phyloP scores from a whole-genome alignment of 2,329 filamentous ascomycete species.

The Phyllosticta citribraziliensis region DNA sequence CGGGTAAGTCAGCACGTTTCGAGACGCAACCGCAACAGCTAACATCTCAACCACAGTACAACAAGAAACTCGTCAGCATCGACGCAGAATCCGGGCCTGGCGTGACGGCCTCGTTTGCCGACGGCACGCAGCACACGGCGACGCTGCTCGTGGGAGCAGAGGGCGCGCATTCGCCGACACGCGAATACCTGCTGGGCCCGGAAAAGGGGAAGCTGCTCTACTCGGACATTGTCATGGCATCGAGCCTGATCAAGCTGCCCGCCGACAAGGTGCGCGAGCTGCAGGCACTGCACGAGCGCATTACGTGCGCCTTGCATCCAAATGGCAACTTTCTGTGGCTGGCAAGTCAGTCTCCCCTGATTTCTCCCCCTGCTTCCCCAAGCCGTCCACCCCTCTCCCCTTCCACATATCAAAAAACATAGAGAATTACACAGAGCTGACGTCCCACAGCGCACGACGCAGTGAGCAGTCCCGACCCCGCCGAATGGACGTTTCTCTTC shows the following conservation, averaged over 20 bases:
- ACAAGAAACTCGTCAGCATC: conserved; percentile 29
- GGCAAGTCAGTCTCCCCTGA: not conserved
- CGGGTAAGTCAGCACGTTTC: not conserved
- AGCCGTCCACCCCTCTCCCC: conserved; percentile 12
- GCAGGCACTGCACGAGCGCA: conserved; percentile 36
- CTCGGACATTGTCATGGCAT: conserved; percentile 37
- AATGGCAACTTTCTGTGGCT: conserved; percentile 27
- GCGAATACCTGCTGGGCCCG: conserved; percentile 18
- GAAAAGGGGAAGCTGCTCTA: conserved; percentile 22
- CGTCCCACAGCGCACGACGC: conserved; percentile 11
- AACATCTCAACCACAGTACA: conserved; percentile 17
- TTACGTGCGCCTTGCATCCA: conserved; percentile 35
- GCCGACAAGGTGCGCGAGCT: conserved; percentile 35
- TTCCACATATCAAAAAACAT: not conserved
- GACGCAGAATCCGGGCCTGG: conserved; percentile 21
- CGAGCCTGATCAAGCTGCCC: conserved; percentile 34
- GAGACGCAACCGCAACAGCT: not conserved
- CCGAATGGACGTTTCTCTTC: conserved; percentile 37
- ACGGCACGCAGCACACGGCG: conserved; percentile 22
- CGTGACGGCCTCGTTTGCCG: conserved; percentile 27
- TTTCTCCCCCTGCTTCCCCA: conserved; percentile 18
- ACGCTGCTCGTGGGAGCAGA: conserved; percentile 29
- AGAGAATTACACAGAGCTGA: not conserved
- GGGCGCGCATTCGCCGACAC: conserved; percentile 15
- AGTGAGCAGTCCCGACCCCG: conserved; percentile 26